These are phyloP conservation scores for Aquilaria sinensis DNA, from an alignment of 345 rosid genomes.

Conservation along the genomic window DNA sequence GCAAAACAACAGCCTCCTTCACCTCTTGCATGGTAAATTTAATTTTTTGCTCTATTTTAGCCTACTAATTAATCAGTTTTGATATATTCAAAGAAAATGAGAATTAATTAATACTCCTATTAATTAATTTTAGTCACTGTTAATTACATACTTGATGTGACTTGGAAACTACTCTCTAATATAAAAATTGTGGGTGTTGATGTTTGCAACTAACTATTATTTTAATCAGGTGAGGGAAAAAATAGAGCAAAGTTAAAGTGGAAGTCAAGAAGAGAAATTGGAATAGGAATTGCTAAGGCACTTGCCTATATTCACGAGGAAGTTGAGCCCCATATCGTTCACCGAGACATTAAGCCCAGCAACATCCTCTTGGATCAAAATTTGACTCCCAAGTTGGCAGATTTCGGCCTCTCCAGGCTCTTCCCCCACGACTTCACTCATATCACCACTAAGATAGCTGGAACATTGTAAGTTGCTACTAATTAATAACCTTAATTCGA, in stretches of 20 bases:
- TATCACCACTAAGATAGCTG: constrained; percentile 32
- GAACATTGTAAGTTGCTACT: constrained; percentile 31
- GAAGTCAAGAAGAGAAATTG: constrained; percentile 22
- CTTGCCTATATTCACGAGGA: constrained; percentile 38
- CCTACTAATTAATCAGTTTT: too few species aligned
- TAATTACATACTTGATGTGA: too few species aligned
- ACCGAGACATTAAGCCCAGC: constrained; percentile 38
- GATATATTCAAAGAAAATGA: background rate
- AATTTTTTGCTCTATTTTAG: background rate
- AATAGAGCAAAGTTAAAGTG: constrained; percentile 20
- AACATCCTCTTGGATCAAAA: constrained; percentile 36
- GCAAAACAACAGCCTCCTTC: constrained; percentile 28
- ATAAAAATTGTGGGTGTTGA: background rate
- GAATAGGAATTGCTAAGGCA: constrained; percentile 26
- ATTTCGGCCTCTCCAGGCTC: constrained; percentile 36
- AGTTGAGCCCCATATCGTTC: constrained; percentile 28
- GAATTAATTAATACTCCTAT: background rate
- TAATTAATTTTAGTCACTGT: too few species aligned
- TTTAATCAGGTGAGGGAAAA: constrained; percentile 16
- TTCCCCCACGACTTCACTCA: constrained; percentile 22
- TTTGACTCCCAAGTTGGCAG: constrained; percentile 33
- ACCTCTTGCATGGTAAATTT: constrained; percentile 17
- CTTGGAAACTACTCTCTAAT: too few species aligned
- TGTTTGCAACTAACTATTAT: too few species aligned
- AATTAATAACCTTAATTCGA: background rate